A percentile compares a stretch with the other conserved stretches of the same genome.
These are phyloP conservation scores for Juglanconis sp. DNA, from an alignment of 2,329 filamentous ascomycete genomes.

Conservation along the genomic window DNA sequence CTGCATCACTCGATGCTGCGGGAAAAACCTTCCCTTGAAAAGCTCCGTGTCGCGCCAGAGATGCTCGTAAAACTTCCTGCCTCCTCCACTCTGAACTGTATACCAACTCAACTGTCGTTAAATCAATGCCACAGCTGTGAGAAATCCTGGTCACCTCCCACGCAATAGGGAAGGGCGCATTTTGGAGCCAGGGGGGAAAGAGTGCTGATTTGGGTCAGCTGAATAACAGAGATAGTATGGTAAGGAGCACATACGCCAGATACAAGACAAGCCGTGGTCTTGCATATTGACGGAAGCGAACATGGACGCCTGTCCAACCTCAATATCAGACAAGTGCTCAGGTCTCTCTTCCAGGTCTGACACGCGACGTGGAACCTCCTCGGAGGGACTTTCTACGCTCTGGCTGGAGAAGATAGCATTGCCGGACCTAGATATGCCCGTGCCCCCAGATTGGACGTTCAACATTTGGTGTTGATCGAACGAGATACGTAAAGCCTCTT, in stretches of 20 bases:
- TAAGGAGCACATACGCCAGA: background rate
- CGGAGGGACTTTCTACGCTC: background rate
- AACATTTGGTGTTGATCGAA: background rate
- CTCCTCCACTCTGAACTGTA: slow-evolving; percentile 42
- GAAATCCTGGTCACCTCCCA: slow-evolving; percentile 53
- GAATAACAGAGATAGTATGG: background rate
- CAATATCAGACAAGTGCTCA: too few relatives aligned
- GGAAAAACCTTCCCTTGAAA: slow-evolving; percentile 48
- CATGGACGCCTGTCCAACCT: too few relatives aligned
- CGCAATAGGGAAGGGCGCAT: slow-evolving; percentile 45
- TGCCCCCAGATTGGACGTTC: background rate
- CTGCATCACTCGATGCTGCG: slow-evolving; percentile 36
- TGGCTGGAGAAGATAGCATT: background rate
- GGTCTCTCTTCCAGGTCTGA: background rate
- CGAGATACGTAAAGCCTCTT: background rate
- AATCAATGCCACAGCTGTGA: slow-evolving; percentile 41
- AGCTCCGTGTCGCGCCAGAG: slow-evolving; percentile 34
- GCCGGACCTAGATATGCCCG: background rate
- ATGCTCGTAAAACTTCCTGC: slow-evolving; percentile 41
- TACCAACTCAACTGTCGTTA: slow-evolving; percentile 31
- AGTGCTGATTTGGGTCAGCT: slow-evolving; percentile 27
- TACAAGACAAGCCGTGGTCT: background rate
- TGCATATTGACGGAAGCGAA: background rate
- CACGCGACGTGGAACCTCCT: background rate
- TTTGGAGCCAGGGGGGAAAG: slow-evolving; percentile 37